Conservation (phyloP, 495 filamentous ascomycete species). For the Friedmanniomyces endolithicus region DNA sequence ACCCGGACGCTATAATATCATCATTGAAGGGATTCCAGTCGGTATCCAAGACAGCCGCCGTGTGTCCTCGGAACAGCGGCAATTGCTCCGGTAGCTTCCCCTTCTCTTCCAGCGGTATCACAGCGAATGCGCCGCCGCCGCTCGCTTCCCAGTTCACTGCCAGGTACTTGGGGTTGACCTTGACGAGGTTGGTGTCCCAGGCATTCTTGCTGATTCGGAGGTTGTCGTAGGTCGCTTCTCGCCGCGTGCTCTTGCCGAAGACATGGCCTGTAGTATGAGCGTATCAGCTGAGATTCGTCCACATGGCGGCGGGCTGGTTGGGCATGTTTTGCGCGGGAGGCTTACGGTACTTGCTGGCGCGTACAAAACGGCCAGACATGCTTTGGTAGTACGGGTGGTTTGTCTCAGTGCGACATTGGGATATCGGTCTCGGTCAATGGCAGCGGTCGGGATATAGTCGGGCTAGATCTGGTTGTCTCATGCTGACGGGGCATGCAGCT, state of each 20-base stretch:
- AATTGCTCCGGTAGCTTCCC: constrained; percentile 86
- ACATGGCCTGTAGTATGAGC: constrained; percentile 62
- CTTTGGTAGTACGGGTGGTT: neutral
- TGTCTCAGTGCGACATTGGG: neutral
- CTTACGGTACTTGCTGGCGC: constrained; percentile 97
- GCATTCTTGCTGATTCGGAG: constrained; percentile 89
- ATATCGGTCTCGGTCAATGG: neutral
- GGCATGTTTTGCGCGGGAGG: constrained; percentile 21
- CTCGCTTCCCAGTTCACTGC: constrained; percentile 97
- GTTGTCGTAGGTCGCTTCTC: constrained; percentile 95
- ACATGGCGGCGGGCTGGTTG: constrained; percentile 24
- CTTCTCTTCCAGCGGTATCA: constrained; percentile 79
- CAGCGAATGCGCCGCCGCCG: constrained; percentile 92
- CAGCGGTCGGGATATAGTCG: neutral
- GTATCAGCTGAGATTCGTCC: constrained; percentile 23
- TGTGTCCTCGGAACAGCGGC: constrained; percentile 91
- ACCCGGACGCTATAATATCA: constrained; percentile 78
- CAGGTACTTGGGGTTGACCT: constrained; percentile 94
- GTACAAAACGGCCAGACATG: constrained; percentile 96
- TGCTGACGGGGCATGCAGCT: neutral
- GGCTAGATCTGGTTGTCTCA: neutral
- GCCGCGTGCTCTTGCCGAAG: constrained; percentile 71
- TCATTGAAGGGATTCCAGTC: constrained; percentile 99
- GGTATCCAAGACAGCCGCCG: constrained; percentile 87
- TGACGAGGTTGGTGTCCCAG: constrained; percentile 94